Conservation (phyloP, 2,329 filamentous ascomycete species). For the Diaporthe destruens region DNA sequence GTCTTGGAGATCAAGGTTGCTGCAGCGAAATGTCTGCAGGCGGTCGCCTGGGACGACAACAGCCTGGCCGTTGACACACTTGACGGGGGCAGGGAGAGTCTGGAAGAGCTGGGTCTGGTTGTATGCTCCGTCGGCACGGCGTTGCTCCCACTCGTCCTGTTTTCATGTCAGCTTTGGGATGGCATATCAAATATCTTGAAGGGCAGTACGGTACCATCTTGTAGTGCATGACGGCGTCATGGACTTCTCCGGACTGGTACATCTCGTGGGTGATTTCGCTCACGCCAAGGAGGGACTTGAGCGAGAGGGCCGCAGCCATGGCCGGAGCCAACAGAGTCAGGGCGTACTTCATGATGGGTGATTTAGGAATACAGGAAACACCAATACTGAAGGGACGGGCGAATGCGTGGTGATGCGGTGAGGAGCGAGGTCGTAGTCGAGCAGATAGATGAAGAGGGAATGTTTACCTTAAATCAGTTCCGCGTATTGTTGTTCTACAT, state of each 20-base stretch:
- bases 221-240: conserved; percentile 21
- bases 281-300: conserved; percentile 20
- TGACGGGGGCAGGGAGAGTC: conserved; percentile 14
- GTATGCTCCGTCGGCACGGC: conserved; percentile 17
- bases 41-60: conserved; percentile 55
- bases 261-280: conserved; percentile 22
- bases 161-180: background rate
- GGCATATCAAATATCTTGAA: background rate
- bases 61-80: conserved; percentile 31
- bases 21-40: conserved; percentile 61
- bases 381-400: background rate
- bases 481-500: conserved; percentile 4
- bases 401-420: conserved; percentile 19
- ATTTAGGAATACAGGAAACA: conserved; percentile 18
- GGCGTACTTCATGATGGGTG: conserved; percentile 16
- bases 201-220: conserved; percentile 10
- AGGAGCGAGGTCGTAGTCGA: background rate
- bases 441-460: background rate
- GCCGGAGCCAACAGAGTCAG: conserved; percentile 22
- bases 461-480: conserved; percentile 23
- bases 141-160: conserved; percentile 24
- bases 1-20: conserved; percentile 66
- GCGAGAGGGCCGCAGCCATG: conserved; percentile 25
- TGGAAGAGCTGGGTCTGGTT: conserved; percentile 16
- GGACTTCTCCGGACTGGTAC: conserved; percentile 23